These are phyloP conservation scores for Otatea glauca DNA, from an alignment of 176 grass and related monocot species.

Conservation along the genomic window DNA sequence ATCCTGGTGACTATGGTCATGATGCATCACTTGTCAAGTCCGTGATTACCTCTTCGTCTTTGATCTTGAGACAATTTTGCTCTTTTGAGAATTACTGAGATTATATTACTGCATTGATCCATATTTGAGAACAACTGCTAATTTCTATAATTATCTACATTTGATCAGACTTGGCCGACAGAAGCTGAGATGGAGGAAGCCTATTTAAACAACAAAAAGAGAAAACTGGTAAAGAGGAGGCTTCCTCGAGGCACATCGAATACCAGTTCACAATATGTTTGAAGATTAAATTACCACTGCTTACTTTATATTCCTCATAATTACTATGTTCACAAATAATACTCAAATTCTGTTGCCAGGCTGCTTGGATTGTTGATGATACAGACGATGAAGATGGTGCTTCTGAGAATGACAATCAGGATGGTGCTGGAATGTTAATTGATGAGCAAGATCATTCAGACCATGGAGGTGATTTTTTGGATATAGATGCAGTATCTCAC, in stretches of 20 bases:
- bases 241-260: conserved; percentile 91
- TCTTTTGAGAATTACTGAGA: conserved; percentile 10
- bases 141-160: conserved; percentile 47
- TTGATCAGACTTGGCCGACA: conserved; percentile 92
- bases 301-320: conserved; percentile 24
- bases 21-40: conserved; percentile 6
- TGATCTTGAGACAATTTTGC: background rate
- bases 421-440: conserved; percentile 72
- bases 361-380: conserved; percentile 94
- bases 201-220: conserved; percentile 63
- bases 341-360: conserved; percentile 54
- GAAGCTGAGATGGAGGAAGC: conserved; percentile 41
- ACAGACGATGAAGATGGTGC: conserved; percentile 67
- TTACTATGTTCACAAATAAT: conserved; percentile 28
- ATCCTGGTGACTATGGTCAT: background rate
- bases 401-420: conserved; percentile 60
- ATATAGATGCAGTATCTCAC: conserved; percentile 67
- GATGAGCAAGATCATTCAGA: conserved; percentile 58
- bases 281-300: background rate
- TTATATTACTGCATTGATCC: background rate
- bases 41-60: conserved; percentile 4
- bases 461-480: conserved; percentile 55
- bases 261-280: conserved; percentile 69
- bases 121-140: conserved; percentile 4
- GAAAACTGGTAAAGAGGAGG: conserved; percentile 69